Conservation (phyloP, 768 basidiomycete genomes). For the Agrocybe praecox region DNA sequence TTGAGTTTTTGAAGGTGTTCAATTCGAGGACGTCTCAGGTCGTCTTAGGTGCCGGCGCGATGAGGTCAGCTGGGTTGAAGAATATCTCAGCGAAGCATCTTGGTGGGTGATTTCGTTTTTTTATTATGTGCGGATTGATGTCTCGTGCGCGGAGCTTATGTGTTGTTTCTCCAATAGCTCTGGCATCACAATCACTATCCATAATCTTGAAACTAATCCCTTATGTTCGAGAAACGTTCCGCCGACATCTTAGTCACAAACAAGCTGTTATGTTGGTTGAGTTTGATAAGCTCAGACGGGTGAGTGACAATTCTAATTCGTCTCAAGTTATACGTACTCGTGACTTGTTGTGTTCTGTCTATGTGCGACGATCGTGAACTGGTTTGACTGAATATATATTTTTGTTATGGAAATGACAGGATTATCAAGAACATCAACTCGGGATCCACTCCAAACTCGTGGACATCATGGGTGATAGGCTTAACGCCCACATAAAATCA, state of each 20-base stretch:
- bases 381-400: conserved; percentile 6
- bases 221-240: conserved; percentile 92
- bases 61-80: conserved; percentile 95
- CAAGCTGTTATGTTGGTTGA: conserved; percentile 97
- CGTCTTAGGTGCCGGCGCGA: conserved; percentile 97
- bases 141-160: conserved; percentile 1
- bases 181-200: conserved; percentile 95
- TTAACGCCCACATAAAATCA: conserved; percentile 81
- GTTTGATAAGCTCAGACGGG: conserved; percentile 97
- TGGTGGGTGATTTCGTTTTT: conserved; percentile 40
- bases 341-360: no score
- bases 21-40: conserved; percentile 99
- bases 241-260: conserved; percentile 90
- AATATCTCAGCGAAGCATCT: conserved; percentile 99
- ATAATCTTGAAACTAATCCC: conserved; percentile 94
- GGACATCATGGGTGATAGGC: conserved; percentile 96
- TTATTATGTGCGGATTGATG: neutral
- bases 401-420: conserved; percentile 50
- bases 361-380: neutral
- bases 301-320: conserved; percentile 35
- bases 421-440: conserved; percentile 99
- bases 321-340: no score
- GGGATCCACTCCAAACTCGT: conserved; percentile 98
- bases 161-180: conserved; percentile 48
- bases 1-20: conserved; percentile 97